Evolutionary conservation across 768 basidiomycete species (phyloP), one percentile per base, ranked within the genome.

Genomic region (Suillus sp.): DNA sequence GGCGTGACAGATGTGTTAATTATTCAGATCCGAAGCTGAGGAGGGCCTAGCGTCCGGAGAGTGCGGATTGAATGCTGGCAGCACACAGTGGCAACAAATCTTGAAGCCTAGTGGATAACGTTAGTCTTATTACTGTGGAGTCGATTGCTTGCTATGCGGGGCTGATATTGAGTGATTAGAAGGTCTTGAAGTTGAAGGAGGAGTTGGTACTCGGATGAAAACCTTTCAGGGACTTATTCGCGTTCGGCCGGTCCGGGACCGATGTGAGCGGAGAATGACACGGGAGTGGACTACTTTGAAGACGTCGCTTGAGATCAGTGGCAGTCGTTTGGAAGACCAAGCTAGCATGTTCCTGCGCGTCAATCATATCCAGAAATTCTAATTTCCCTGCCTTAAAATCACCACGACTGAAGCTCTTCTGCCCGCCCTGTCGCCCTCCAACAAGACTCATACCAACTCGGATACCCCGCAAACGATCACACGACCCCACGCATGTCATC

Each of bases 261-360:
- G 73, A 76, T 66, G 66, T 53, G 55, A 67, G 61, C 73, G 73
- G 73, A 74, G 68, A 65, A 74, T 74, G 73, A 74, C 74, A 74
- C 42, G 40, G 20, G 55, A 42, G 61, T 47, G 57, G 42, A 57
- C 60, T 35, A 32, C 27, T 45, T 35, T 35, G 45, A 67, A 66
- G 67, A 70, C 72, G 62, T 65, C 63, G 64, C 65, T 59, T 64
- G 63, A 43, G 51, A 65, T 59, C 37, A 35, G 60, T 11, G 47
- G 22, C 60, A 47, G 61, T 45, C 74, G 74, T 69, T 61, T 59
- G 60, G 60, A 37, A 61, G 38, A 50, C 51, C 8, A 11, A 48
- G n/a, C n/a, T n/a, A 59, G 56, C 64, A 65, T 65, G 64, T 65
- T 54, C 64, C 58, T 63, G 64, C 62, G 64, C 65, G 65, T 58